Base-by-base conservation (phyloP, 495 filamentous ascomycete genomes). In the Neurospora sp. region DNA sequence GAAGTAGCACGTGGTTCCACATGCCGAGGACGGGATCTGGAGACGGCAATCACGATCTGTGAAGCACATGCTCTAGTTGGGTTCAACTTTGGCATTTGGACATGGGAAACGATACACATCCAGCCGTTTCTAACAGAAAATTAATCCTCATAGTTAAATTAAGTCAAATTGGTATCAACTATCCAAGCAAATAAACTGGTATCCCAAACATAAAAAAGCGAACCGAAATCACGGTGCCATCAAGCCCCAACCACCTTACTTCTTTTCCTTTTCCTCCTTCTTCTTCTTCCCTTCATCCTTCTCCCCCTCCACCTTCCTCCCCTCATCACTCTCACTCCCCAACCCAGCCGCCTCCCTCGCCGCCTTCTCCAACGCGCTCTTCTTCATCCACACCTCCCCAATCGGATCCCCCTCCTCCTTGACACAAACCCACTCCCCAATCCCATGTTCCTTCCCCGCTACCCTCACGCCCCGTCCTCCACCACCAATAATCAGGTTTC, bases 401-500 rank as follows among this genome's bases (percentile, higher is more conserved):
- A 95, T 81, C 0, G 85, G 81, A 78, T 93, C 89, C 0, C 89
- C 91, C 69, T 91, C 83, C 38, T 89, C 84, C 59, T 80, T 84
- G 8, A 89, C 80, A 27, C 92, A 86, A 3, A 87, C 86, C 93
- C 93, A 97, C 16, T 94, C 85, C 0, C 93, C 93, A 68, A 88
- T 94, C 1, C 91, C 91, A 68, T 85, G 76, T 44, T 88, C 78
- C 18, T 84, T 79, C 0, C 92, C 90, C 0, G 93, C 93, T 16
- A 74, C 76, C 31, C 87, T 77, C 20, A 80, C 74, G 0, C 92
- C 93, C 27, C 92, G 83, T 1, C 93, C 93, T 12, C 93, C 93
- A 2, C 93, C 93, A 16, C 93, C 93, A 12, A 93, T 78, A 61
- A 96, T 91, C 70, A 96, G 79, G 76, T 97, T 97, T 0, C 93